Evolutionary conservation across 2,329 filamentous ascomycete species (phyloP).

Genomic region (Hymenoscyphus salicellus): DNA sequence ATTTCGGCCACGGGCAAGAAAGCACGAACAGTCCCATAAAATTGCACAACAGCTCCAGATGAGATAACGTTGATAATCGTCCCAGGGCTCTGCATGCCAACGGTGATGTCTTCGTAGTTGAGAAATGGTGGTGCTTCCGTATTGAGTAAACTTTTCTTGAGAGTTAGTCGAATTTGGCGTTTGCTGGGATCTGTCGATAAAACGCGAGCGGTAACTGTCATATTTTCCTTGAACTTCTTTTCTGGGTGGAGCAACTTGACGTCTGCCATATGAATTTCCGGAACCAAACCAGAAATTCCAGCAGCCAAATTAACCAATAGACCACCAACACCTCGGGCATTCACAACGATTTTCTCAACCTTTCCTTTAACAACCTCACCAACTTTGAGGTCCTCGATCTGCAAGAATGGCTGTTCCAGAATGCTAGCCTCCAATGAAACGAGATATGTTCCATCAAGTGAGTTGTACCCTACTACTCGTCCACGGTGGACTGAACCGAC

Average conservation of each 20-base stretch:
- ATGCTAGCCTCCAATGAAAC: conserved; percentile 79
- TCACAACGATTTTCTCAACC: conserved; percentile 80
- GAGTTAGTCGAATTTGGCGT: conserved; percentile 76
- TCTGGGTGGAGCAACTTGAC: conserved; percentile 86
- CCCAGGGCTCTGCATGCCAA: conserved; percentile 77
- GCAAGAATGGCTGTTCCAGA: conserved; percentile 82
- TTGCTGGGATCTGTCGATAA: conserved; percentile 74
- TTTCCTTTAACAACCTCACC: conserved; percentile 78
- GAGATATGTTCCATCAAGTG: conserved; percentile 80
- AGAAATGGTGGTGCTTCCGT: conserved; percentile 79
- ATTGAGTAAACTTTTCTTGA: conserved; percentile 94
- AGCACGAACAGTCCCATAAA: conserved; percentile 78
- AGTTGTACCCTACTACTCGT: conserved; percentile 81
- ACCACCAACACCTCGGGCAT: conserved; percentile 73
- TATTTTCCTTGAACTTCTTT: conserved; percentile 88
- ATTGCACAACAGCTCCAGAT: conserved; percentile 84
- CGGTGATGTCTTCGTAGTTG: conserved; percentile 68
- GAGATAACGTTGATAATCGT: conserved; percentile 79
- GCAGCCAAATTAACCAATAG: conserved; percentile 81
- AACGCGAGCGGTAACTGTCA: conserved; percentile 80
- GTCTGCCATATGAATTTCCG: conserved; percentile 85
- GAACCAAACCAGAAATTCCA: conserved; percentile 82
- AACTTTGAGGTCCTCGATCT: conserved; percentile 84
- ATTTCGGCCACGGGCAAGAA: conserved; percentile 94
- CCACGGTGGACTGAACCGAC: conserved; percentile 74